phyloP scores from a whole-genome alignment of 208 protist species.

The Leishmania braziliensis region DNA sequence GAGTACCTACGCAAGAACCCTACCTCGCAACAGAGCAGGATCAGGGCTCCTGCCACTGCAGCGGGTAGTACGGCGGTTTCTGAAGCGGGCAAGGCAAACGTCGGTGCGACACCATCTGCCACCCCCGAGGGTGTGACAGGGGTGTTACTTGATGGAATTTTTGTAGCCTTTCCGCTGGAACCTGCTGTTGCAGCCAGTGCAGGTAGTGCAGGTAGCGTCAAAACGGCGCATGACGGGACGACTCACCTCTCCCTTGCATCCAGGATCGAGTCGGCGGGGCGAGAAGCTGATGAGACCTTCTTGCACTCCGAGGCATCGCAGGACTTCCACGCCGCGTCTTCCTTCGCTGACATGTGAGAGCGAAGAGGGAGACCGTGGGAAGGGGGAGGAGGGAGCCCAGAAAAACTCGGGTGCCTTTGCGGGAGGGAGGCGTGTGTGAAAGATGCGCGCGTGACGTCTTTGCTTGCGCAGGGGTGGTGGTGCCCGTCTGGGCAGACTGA shows the following conservation, averaged over 20 bases:
- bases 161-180: neutral
- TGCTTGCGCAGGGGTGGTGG: too few relatives aligned
- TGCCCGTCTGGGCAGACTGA: too few relatives aligned
- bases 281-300: slow-evolving; percentile 18
- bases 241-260: neutral
- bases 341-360: slow-evolving; percentile 17
- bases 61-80: neutral
- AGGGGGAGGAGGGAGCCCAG: neutral
- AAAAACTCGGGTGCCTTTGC: neutral
- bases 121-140: too few relatives aligned
- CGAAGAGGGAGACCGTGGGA: neutral
- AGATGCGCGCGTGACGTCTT: too few relatives aligned
- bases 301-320: slow-evolving; percentile 17
- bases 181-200: neutral
- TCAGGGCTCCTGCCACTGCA: neutral
- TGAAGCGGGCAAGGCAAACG: neutral
- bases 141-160: neutral
- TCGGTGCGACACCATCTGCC: neutral
- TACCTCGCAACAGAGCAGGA: neutral
- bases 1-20: slow-evolving; percentile 21
- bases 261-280: slow-evolving; percentile 2
- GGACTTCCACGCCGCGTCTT: slow-evolving; percentile 15
- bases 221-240: neutral
- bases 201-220: neutral
- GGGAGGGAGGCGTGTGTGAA: neutral